Evolutionary conservation across 2,329 filamentous ascomycete species (phyloP), one percentile per base, ranked within the genome.

Genomic region (Pseudomassariella vexata): DNA sequence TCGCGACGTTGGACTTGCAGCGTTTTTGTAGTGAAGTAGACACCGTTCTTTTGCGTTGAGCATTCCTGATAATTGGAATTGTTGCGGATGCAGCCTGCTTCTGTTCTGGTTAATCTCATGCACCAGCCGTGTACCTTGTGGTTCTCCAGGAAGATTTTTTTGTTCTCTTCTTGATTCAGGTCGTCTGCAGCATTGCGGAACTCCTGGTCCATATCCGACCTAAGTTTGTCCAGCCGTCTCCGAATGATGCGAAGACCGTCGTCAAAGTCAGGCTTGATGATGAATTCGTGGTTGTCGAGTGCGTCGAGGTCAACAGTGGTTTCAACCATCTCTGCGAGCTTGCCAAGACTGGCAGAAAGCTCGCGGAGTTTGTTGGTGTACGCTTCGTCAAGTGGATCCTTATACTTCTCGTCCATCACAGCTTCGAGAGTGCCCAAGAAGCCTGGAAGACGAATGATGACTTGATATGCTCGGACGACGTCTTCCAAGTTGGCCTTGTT

Each of bases 261-360:
- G 50, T 98, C 92, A 43, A 95, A 98, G 52, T 98, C 92, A 1
- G 94, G 85, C 61, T 96, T 98, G 72, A 98, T 98, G 49, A 95
- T 90, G 62, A 94, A 98, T 55, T 98, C 92, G 52, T 98, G 92
- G 45, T 92, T 88, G 50, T 98, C 90, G 9, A 98, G 75, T 3
- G 92, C 92, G 36, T 95, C 86, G 0, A 98, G 75, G 51, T 98
- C 92, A 10, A 98, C 89, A 0, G 94, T 98, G 2, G 92, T 95
- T 64, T 98, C 92, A 0, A 98, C 92, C 87, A 98, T 95, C 55
- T 98, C 92, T 51, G 90, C 85, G 9, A 98, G 68, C 53, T 88
- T 95, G 17, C 75, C 80, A 30, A 98, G 71, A 49, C 80, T 85
- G 49, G 87, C 79, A 5, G 81, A 84, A 38, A 86, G 76, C 38